Percentiles rank a stretch among this genome's conserved stretches.
Evolutionary conservation across 2,329 filamentous ascomycete species (phyloP).

Genomic region (Eutypella sp.): DNA sequence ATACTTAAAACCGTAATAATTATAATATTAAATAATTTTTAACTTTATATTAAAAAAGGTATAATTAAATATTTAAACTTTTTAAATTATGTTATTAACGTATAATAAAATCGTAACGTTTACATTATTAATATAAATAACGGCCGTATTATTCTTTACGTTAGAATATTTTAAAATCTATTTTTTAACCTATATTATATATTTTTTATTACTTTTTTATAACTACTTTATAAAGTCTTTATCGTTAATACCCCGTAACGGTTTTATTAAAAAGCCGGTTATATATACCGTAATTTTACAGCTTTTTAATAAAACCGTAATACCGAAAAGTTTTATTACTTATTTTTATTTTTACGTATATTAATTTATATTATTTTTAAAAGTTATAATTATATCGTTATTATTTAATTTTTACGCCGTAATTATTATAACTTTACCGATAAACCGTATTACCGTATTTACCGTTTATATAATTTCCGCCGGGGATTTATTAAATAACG

Average conservation of each 20-base stretch:
- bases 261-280: not conserved
- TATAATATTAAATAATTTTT: not conserved
- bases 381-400: not conserved
- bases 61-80: not conserved
- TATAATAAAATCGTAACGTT: not conserved
- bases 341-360: not conserved
- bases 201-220: not conserved
- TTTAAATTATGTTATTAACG: not conserved
- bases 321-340: not conserved
- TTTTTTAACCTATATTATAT: not conserved
- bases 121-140: not conserved
- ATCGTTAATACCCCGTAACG: not conserved
- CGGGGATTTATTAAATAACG: not conserved
- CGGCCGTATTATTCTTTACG: not conserved
- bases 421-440: not conserved
- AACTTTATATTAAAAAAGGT: not conserved
- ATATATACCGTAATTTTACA: not conserved
- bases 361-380: not conserved
- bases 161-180: not conserved
- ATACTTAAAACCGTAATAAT: not conserved
- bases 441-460: not conserved
- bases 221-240: not conserved
- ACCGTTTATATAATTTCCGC: not conserved
- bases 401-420: not conserved
- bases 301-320: not conserved